A percentile compares a stretch with the other conserved stretches of the same genome.
phyloP scores from a whole-genome alignment of 441 rosid species.

The Erodium texanum region DNA sequence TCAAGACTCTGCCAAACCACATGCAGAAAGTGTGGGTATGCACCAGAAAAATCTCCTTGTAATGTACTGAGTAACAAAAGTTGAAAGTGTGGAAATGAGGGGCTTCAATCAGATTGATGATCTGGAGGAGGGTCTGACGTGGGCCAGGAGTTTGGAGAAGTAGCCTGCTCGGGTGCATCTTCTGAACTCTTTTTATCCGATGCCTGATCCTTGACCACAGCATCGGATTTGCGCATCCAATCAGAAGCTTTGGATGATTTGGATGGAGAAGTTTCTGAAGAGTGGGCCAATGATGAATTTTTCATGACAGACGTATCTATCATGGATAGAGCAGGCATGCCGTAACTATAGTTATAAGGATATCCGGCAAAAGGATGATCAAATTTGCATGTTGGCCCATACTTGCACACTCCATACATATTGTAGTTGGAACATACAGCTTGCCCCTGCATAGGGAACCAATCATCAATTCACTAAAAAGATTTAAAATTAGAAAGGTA shows the following conservation, averaged over 20 bases:
- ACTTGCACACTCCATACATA: conserved; percentile 3
- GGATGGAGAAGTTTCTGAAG: conserved; percentile 26
- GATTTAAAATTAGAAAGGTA: not conserved
- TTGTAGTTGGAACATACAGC: not conserved
- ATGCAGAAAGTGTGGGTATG: conserved; percentile 11
- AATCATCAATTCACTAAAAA: not conserved
- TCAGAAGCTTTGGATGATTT: conserved; percentile 30
- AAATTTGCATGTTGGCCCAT: conserved; percentile 1
- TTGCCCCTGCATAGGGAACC: conserved; percentile 37
- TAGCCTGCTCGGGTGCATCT: conserved; percentile 24
- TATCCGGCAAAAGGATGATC: conserved; percentile 4
- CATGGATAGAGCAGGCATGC: conserved; percentile 2
- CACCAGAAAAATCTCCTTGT: conserved; percentile 18
- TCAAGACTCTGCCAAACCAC: too few species aligned
- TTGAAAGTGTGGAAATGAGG: conserved; percentile 7
- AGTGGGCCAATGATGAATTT: conserved; percentile 26
- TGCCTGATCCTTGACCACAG: conserved; percentile 22
- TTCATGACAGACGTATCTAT: conserved; percentile 18
- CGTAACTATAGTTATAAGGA: not conserved
- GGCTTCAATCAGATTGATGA: conserved; percentile 21
- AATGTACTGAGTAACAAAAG: conserved; percentile 12
- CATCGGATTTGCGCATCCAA: conserved; percentile 26
- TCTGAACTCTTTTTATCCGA: conserved; percentile 24
- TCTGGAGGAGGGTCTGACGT: too few species aligned
- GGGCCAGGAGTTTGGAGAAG: too few species aligned